These are phyloP conservation scores for Mortierella hygrophila DNA, from an alignment of 192 early-diverging fungal species.

Conservation along the genomic window DNA sequence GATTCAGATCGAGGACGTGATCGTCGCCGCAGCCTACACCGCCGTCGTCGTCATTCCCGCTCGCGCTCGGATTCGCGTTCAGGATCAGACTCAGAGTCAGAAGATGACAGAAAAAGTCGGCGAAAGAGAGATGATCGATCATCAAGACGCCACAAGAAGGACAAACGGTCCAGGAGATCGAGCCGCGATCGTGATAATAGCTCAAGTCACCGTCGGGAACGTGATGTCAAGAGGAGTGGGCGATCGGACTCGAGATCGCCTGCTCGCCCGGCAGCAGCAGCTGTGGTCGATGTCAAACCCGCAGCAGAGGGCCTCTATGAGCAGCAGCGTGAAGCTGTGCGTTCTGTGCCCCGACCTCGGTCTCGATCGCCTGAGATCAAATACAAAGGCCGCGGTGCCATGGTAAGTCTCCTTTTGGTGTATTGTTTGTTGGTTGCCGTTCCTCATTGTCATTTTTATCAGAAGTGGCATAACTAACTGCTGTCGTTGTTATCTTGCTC, in stretches of 20 bases:
- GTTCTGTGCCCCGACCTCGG: constrained; percentile 13
- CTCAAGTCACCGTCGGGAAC: constrained; percentile 15
- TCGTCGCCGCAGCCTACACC: constrained; percentile 10
- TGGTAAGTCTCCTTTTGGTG: constrained; percentile 48
- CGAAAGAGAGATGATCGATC: constrained; percentile 13
- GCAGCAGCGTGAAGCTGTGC: constrained; percentile 7
- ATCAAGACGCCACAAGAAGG: constrained; percentile 17
- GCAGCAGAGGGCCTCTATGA: not conserved
- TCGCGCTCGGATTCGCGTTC: constrained; percentile 43
- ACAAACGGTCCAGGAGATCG: constrained; percentile 1
- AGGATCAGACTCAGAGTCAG: constrained; percentile 7
- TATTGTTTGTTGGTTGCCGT: not conserved
- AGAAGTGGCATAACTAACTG: not conserved
- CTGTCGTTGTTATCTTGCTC: not conserved
- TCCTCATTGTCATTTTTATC: not conserved
- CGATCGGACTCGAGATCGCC: constrained; percentile 11
- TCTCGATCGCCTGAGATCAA: constrained; percentile 58
- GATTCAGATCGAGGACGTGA: constrained; percentile 45
- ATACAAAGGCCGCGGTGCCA: constrained; percentile 67
- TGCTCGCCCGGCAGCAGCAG: too few species aligned
- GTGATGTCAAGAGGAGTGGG: not conserved
- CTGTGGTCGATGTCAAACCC: not conserved
- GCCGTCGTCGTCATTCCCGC: constrained; percentile 1
- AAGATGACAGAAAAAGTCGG: constrained; percentile 13
- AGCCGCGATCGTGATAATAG: constrained; percentile 9